Evolutionary conservation across 2,329 filamentous ascomycete genomes (phyloP).

Genomic region (Penicillium sp.): DNA sequence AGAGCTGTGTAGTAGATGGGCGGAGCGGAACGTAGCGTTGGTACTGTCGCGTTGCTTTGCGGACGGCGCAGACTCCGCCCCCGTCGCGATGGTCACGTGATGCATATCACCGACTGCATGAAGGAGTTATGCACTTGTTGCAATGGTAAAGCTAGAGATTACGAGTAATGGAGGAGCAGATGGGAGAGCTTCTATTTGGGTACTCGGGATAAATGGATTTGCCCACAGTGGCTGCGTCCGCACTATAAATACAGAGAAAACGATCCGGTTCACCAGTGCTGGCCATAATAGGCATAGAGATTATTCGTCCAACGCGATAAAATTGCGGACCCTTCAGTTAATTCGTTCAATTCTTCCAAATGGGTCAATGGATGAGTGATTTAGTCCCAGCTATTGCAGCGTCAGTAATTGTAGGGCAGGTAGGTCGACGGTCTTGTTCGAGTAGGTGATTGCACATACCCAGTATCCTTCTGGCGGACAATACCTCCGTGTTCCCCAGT

Average conservation of each 20-base stretch:
- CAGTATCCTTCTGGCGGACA: slow-evolving; percentile 74
- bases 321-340: slow-evolving; percentile 2
- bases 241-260: slow-evolving; percentile 28
- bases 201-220: slow-evolving; percentile 15
- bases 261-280: slow-evolving; percentile 8
- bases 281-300: slow-evolving; percentile 4
- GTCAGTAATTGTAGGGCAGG: slow-evolving; percentile 7
- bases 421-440: neutral
- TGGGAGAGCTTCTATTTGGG: slow-evolving; percentile 12
- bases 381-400: slow-evolving; percentile 33
- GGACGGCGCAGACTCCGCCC: slow-evolving; percentile 3
- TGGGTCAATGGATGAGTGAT: neutral
- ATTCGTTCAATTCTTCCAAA: slow-evolving; percentile 4
- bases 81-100: slow-evolving; percentile 16
- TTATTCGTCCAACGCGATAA: slow-evolving; percentile 13
- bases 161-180: neutral
- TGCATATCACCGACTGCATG: neutral
- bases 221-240: slow-evolving; percentile 10
- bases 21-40: slow-evolving; percentile 4
- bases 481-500: slow-evolving; percentile 66
- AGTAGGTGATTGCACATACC: slow-evolving; percentile 51
- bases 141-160: neutral
- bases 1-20: slow-evolving; percentile 5
- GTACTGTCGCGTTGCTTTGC: slow-evolving; percentile 13
- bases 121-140: neutral